These are phyloP conservation scores for Phytophthora sp. DNA, from an alignment of 352 stramenopile genomes.

Conservation along the genomic window DNA sequence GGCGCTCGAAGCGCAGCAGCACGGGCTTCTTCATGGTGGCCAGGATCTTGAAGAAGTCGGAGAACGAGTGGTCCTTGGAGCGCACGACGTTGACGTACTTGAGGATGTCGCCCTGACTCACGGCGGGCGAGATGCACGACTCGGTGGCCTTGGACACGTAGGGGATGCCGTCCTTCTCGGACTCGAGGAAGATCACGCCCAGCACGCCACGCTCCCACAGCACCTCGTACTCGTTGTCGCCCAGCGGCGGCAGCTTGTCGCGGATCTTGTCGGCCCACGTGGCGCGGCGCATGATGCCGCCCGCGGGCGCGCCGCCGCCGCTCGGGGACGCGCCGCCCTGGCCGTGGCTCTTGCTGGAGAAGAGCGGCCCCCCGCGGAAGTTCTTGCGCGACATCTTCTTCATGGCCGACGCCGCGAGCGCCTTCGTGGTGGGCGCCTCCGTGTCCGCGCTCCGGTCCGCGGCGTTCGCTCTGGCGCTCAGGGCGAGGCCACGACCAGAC, in stretches of 20 bases:
- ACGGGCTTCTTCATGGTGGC: slow-evolving; percentile 91
- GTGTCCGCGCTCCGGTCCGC: background rate
- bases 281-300: slow-evolving; percentile 30
- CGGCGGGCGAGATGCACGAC: slow-evolving; percentile 79
- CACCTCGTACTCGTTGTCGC: slow-evolving; percentile 87
- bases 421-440: slow-evolving; percentile 10
- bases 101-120: slow-evolving; percentile 78
- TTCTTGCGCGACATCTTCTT: slow-evolving; percentile 81
- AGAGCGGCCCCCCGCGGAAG: slow-evolving; percentile 53
- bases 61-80: slow-evolving; percentile 88
- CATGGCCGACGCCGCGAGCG: slow-evolving; percentile 41
- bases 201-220: slow-evolving; percentile 87
- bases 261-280: slow-evolving; percentile 85
- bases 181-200: slow-evolving; percentile 88
- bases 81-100: slow-evolving; percentile 88
- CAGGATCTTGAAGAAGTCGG: slow-evolving; percentile 91
- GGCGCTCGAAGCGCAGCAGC: slow-evolving; percentile 79
- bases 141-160: slow-evolving; percentile 89
- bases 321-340: slow-evolving; percentile 18
- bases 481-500: slow-evolving; percentile 1
- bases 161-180: slow-evolving; percentile 83
- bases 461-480: slow-evolving; percentile 12
- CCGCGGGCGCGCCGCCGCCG: background rate
- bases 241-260: slow-evolving; percentile 76
- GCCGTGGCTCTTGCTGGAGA: slow-evolving; percentile 39